These are phyloP conservation scores for Craspedostauros australis DNA, from an alignment of 108 stramenopile species.

Conservation along the genomic window DNA sequence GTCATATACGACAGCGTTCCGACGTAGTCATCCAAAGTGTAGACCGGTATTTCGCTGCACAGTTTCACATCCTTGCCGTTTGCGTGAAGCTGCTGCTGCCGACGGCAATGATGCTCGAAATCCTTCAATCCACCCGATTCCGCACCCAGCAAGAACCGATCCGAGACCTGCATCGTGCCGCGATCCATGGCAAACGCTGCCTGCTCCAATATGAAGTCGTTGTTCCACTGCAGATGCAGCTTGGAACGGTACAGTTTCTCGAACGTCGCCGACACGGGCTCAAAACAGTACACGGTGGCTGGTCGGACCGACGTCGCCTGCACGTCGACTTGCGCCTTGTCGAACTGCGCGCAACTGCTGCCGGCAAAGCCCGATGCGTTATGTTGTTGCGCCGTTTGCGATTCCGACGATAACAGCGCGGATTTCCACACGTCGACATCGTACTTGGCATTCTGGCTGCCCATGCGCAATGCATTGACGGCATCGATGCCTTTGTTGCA, in stretches of 20 bases:
- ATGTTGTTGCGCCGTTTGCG: too few species aligned
- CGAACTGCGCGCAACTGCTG: background rate
- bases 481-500: constrained; percentile 77
- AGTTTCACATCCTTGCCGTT: background rate
- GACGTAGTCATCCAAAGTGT: constrained; percentile 21
- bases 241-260: constrained; percentile 6
- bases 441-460: constrained; percentile 24
- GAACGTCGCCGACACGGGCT: constrained; percentile 51
- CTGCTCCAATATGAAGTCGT: constrained; percentile 28
- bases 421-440: constrained; percentile 33
- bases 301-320: background rate
- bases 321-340: constrained; percentile 4
- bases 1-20: background rate
- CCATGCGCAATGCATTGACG: constrained; percentile 45
- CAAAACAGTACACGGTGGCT: constrained; percentile 40
- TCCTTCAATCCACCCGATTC: too few species aligned
- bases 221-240: constrained; percentile 4
- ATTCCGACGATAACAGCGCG: too few species aligned
- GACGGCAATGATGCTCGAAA: too few species aligned
- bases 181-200: constrained; percentile 28
- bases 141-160: background rate
- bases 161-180: constrained; percentile 25
- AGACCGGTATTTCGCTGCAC: constrained; percentile 27
- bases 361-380: background rate
- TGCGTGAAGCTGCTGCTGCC: too few species aligned